phyloP scores from a whole-genome alignment of 352 stramenopile species.

The Globisporangium carolinianum region DNA sequence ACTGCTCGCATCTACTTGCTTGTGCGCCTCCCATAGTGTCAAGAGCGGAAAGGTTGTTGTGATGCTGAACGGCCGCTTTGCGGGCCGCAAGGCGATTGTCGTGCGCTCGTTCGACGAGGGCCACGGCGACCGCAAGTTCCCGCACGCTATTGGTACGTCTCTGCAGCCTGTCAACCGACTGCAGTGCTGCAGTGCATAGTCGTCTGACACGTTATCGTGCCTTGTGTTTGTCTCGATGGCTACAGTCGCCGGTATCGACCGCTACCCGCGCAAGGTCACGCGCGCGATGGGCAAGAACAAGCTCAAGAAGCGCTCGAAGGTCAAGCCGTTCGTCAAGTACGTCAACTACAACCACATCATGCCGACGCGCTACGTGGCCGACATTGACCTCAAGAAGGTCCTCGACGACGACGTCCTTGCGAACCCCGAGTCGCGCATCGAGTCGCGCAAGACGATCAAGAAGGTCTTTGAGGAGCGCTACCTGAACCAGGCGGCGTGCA shows the following conservation, averaged over 20 bases:
- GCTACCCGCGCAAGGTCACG: slow-evolving; percentile 96
- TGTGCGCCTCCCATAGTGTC: slow-evolving; percentile 53
- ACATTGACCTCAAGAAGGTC: slow-evolving; percentile 99
- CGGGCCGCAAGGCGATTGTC: slow-evolving; percentile 98
- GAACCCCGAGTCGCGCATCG: slow-evolving; percentile 77
- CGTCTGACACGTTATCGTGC: neutral
- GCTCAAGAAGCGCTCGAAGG: slow-evolving; percentile 95
- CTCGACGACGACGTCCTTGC: slow-evolving; percentile 86
- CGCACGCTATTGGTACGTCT: slow-evolving; percentile 89
- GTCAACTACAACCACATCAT: slow-evolving; percentile 99
- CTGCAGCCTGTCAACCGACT: too few species aligned
- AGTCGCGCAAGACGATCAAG: slow-evolving; percentile 98
- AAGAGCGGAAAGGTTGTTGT: slow-evolving; percentile 99
- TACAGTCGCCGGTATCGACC: slow-evolving; percentile 92
- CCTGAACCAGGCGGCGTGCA: slow-evolving; percentile 93
- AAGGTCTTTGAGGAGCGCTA: slow-evolving; percentile 99
- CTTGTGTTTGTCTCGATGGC: neutral
- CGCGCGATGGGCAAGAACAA: slow-evolving; percentile 96
- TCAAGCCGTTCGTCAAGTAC: slow-evolving; percentile 99
- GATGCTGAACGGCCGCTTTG: slow-evolving; percentile 97
- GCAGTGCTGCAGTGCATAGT: neutral
- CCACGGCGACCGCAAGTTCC: slow-evolving; percentile 94
- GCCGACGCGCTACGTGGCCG: slow-evolving; percentile 98
- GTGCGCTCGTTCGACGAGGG: slow-evolving; percentile 98
- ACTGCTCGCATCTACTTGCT: slow-evolving; percentile 8